These are phyloP conservation scores for Penicillium cosmopolitanum DNA, from an alignment of 495 filamentous ascomycete species.

Conservation along the genomic window DNA sequence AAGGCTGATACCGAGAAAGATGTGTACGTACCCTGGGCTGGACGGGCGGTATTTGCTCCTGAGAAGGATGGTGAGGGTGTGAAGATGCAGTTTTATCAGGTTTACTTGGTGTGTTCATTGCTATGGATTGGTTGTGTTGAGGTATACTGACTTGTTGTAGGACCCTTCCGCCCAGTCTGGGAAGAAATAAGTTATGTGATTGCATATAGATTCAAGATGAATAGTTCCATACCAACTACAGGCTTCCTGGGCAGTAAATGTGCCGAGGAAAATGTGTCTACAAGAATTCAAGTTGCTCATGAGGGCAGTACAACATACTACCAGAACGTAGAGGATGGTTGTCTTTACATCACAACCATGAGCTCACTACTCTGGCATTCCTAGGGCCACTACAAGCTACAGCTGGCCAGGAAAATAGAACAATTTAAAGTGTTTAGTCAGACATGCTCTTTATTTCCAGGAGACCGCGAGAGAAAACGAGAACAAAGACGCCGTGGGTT, in stretches of 20 bases:
- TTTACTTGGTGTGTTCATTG: slow-evolving; percentile 58
- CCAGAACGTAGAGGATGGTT: too few species aligned
- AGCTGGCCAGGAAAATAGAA: slow-evolving; percentile 21
- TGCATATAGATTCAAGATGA: too few species aligned
- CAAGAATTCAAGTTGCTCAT: too few species aligned
- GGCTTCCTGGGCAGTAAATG: too few species aligned
- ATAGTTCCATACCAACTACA: too few species aligned
- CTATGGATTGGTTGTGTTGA: slow-evolving; percentile 19
- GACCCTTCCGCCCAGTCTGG: background rate
- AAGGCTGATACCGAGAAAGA: slow-evolving; percentile 52
- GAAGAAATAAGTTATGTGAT: background rate
- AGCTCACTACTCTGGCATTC: background rate
- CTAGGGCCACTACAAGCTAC: slow-evolving; percentile 8
- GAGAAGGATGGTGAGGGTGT: slow-evolving; percentile 44
- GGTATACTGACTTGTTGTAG: slow-evolving; percentile 8
- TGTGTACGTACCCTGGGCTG: slow-evolving; percentile 56
- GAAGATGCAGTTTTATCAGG: slow-evolving; percentile 67
- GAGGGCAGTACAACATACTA: too few species aligned
- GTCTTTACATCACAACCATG: background rate
- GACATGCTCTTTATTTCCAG: slow-evolving; percentile 45
- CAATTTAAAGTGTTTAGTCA: slow-evolving; percentile 34
- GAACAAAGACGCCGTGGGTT: slow-evolving; percentile 38
- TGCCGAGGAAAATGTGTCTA: too few species aligned
- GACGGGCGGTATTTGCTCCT: slow-evolving; percentile 52
- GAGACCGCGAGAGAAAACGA: slow-evolving; percentile 40